Base-by-base conservation (phyloP, 306 rosid species). In the Acacia crassicarpa region DNA sequence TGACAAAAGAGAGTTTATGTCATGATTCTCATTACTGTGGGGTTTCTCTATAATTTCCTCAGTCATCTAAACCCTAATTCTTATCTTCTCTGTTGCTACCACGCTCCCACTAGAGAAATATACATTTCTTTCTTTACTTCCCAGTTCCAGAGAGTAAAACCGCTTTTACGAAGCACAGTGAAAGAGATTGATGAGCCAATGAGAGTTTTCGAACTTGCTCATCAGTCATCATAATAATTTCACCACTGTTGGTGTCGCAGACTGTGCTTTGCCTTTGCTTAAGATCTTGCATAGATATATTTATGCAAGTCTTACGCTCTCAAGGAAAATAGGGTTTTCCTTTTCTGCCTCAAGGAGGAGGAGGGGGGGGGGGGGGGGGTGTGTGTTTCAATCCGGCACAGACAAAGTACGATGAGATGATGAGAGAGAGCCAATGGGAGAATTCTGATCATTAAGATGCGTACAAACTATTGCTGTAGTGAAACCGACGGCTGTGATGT, bases 401-500 rank as follows among this genome's bases (percentile, higher is more conserved):
- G 75, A 74, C 76, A 78, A 77, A 33, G 87, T 84, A 85, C 84
- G 89, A 84, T 40, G 76, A 75, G 74, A 4, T 1, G 41, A 16
- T 48, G 23, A 19, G 63, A 17, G 74, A 41, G 83, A 87, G 85
- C 95, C 95, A 91, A 87, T 91, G 86, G 87, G 88, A 83, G 89
- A 53, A 90, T 83, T 88, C 86, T 86, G 84, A 89, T 85, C 77
- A 45, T 76, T 90, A 76, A 62, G 81, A 83, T 83, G 77, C 76
- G 87, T 87, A 84, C 79, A 83, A 48, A 67, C 78, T 9, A 78
- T 32, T 63, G n/a, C 11, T 71, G 84, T 82, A 74, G 85, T 72
- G 86, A 86, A 89, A 77, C 76, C 90, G 92, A 90, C 93, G 90
- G 93, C 89, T 89, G 73, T 78, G 93, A 88, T 86, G 85, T 78